Base-by-base conservation (phyloP, 495 filamentous ascomycete genomes). In the Penicillium bovifimosum region DNA sequence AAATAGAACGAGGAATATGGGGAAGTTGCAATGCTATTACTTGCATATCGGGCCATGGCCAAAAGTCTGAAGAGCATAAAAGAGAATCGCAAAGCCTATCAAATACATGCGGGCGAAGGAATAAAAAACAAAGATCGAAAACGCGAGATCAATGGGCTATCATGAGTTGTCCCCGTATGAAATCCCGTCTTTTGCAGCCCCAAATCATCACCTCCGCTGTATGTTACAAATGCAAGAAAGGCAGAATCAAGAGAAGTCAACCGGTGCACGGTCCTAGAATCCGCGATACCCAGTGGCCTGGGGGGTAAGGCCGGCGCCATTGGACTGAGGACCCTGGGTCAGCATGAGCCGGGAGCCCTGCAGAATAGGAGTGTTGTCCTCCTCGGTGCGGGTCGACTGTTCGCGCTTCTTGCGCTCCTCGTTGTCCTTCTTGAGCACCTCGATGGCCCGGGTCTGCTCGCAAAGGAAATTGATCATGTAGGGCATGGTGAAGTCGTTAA, bases 401-500 rank as follows among this genome's bases (percentile, higher is more conserved):
- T 99, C 95, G 54, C 83, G 85, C 20, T 80, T 77, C 79, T 97
- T 99, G 62, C 95, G 89, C 66, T 95, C 91, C 67, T 99, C 95
- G 66, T 97, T 97, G 74, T 99, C 95, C 56, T 88, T 90, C 80
- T 92, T 92, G 31, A 99, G 80, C 50, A 72, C 70, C 54, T 90
- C 84, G 56, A 99, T 86, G 17, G 92, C 84, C 28, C 85, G 82
- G 44, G 90, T 88, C 69, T 96, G 91, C 68, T 95, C 88, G 69
- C 83, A 86, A 60, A 97, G 80, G 71, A 91, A 85, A 76, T 96
- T 97, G 80, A 99, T 97, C 90, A 99, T 95, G 77, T 91, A 99
- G 13, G 95, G 95, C 95, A 99, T 97, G 50, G 92, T 95, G 76
- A 95, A 97, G 77, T 99, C 95, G 55, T 86, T 83, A 32, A 99